Percentiles rank a stretch among this genome's conserved stretches.
phyloP scores from a whole-genome alignment of 192 early-diverging fungal species.

The Dispira parvispora region DNA sequence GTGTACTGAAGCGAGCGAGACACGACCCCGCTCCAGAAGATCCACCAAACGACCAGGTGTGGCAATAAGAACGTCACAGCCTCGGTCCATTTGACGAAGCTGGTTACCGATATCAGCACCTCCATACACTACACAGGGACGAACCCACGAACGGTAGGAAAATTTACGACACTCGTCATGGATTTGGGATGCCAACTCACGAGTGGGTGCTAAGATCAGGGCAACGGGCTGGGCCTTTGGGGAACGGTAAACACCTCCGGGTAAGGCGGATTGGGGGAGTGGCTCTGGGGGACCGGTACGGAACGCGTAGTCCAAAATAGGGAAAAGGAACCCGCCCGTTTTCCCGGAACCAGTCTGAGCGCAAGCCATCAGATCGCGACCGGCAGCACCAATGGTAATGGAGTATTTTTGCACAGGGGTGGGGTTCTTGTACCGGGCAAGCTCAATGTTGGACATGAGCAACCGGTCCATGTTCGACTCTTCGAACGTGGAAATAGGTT shows the following conservation, averaged over 20 bases:
- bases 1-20: conserved; percentile 64
- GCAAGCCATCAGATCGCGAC: conserved; percentile 96
- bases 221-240: conserved; percentile 41
- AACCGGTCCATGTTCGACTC: conserved; percentile 68
- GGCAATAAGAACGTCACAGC: conserved; percentile 86
- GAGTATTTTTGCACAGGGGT: conserved; percentile 96
- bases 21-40: conserved; percentile 62
- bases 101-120: conserved; percentile 85
- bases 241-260: conserved; percentile 37
- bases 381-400: conserved; percentile 57
- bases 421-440: conserved; percentile 71
- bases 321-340: conserved; percentile 95
- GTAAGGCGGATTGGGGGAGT: conserved; percentile 18
- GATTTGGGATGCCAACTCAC: conserved; percentile 61
- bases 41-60: conserved; percentile 90
- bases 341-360: conserved; percentile 94
- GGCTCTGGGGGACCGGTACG: conserved; percentile 51
- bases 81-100: conserved; percentile 73
- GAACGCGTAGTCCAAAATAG: conserved; percentile 86
- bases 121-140: conserved; percentile 87
- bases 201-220: conserved; percentile 58
- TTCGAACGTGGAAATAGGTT: conserved; percentile 44
- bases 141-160: conserved; percentile 80
- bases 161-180: conserved; percentile 52
- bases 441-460: conserved; percentile 75